Evolutionary conservation across 192 early-diverging fungal species (phyloP).

Genomic region (Chytriomyces hyalinus): DNA sequence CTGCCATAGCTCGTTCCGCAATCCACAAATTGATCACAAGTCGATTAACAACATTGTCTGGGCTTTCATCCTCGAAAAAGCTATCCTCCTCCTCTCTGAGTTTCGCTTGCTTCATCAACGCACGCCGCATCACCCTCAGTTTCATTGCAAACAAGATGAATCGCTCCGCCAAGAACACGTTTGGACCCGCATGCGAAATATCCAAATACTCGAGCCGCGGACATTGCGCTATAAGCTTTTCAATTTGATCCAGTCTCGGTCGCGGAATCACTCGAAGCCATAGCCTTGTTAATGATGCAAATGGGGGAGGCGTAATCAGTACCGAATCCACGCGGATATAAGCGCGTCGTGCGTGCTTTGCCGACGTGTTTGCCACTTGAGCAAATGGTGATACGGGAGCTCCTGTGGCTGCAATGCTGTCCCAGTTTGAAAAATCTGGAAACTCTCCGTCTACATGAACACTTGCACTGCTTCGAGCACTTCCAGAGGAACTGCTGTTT

Average conservation of each 20-base stretch:
- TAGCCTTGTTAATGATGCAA: background rate
- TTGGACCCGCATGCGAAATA: conserved; percentile 6
- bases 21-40: conserved; percentile 31
- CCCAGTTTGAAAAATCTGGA: background rate
- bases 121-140: no score
- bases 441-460: background rate
- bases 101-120: background rate
- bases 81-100: background rate
- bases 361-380: background rate
- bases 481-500: background rate
- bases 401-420: background rate
- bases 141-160: conserved; percentile 16
- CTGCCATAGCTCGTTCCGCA: conserved; percentile 1
- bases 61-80: background rate
- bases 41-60: background rate
- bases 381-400: conserved; percentile 8
- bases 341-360: background rate
- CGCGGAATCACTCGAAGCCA: conserved; percentile 27
- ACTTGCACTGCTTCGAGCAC: background rate
- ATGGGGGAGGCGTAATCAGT: conserved; percentile 4
- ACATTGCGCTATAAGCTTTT: background rate
- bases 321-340: background rate
- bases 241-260: background rate
- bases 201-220: conserved; percentile 20
- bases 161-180: background rate